Percentiles rank a stretch among this genome's conserved stretches.
These are phyloP conservation scores for Debaryomyces singareniensis DNA, from an alignment of 1,139 yeast genomes.

Conservation along the genomic window DNA sequence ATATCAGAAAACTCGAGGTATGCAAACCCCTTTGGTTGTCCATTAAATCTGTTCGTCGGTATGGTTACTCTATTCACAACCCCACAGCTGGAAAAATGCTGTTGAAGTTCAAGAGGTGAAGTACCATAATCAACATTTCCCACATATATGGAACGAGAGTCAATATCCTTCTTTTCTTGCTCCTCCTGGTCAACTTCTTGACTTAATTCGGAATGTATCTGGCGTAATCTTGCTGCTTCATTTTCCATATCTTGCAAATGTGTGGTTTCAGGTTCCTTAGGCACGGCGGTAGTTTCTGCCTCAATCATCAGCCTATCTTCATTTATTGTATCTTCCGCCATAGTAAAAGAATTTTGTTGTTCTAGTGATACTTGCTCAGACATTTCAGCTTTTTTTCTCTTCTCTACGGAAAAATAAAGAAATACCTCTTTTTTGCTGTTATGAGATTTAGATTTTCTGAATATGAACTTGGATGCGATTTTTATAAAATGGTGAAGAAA, in stretches of 20 bases:
- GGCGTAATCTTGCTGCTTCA: constrained; percentile 23
- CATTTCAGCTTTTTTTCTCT: constrained; percentile 9
- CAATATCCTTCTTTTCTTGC: constrained; percentile 42
- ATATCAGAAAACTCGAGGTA: constrained; percentile 72
- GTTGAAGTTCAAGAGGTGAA: constrained; percentile 76
- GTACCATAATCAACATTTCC: constrained; percentile 82
- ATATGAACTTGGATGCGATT: too few relatives aligned
- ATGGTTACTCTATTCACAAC: constrained; percentile 80
- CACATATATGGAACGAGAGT: constrained; percentile 75
- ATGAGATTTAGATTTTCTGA: background rate
- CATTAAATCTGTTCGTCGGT: constrained; percentile 61
- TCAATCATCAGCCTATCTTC: too few relatives aligned
- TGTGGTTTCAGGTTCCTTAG: constrained; percentile 2
- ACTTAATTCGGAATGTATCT: constrained; percentile 17
- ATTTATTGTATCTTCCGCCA: too few relatives aligned
- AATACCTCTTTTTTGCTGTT: too few relatives aligned
- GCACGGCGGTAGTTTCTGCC: too few relatives aligned
- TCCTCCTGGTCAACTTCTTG: constrained; percentile 8
- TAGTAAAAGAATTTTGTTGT: too few relatives aligned
- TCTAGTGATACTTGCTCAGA: constrained; percentile 15
- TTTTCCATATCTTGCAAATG: constrained; percentile 21
- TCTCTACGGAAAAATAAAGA: too few relatives aligned
- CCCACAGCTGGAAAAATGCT: constrained; percentile 71
- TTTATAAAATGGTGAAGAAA: too few relatives aligned
- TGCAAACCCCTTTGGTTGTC: constrained; percentile 82